Base-by-base conservation (phyloP, 345 rosid genomes). In the Garcia nutans region DNA sequence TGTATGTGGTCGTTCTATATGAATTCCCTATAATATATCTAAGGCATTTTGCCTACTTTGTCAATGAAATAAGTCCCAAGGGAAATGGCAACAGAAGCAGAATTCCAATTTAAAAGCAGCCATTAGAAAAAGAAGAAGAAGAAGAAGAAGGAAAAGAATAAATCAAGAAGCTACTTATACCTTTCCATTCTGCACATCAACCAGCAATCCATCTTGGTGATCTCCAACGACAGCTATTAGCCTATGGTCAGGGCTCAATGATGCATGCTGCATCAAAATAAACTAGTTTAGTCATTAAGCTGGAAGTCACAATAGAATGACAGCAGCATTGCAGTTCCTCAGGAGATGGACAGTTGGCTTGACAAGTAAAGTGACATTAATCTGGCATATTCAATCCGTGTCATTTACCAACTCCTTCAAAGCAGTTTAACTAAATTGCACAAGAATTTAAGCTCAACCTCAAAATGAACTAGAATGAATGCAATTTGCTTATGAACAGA, bases 151-250 rank as follows among this genome's bases (percentile, higher is more conserved):
- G n/a, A 37, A 3, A 37, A 37, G 3, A 37, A 37, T 33, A 28
- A 47, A 42, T 54, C 41, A 17, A 68, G 37, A 59, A 37, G 60
- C 56, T 61, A 45, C 17, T 20, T 23, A 45, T 84, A 90, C 93
- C 90, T 87, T 87, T 66, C 94, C 92, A 47, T 75, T 85, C 54
- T 84, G 87, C 1, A 84, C 59, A 79, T 90, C 92, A 41, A 88
- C 86, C 66, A 90, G 77, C 78, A 90, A 66, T 15, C 89, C 94
- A 65, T 88, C 87, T 22, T 67, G 54, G 82, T 83, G 77, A 83
- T 90, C 91, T 17, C 93, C 93, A 12, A 90, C 88, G 64, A 88
- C 86, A 58, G 77, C 59, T 15, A 87, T 52, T 45, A 82, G 83
- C 75, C 71, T 85, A 17, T 86, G 61, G 74, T 88, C 84, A 2